Evolutionary conservation across 2,329 filamentous ascomycete genomes (phyloP).

Genomic region (Sclerotinia sclerotiorum): DNA sequence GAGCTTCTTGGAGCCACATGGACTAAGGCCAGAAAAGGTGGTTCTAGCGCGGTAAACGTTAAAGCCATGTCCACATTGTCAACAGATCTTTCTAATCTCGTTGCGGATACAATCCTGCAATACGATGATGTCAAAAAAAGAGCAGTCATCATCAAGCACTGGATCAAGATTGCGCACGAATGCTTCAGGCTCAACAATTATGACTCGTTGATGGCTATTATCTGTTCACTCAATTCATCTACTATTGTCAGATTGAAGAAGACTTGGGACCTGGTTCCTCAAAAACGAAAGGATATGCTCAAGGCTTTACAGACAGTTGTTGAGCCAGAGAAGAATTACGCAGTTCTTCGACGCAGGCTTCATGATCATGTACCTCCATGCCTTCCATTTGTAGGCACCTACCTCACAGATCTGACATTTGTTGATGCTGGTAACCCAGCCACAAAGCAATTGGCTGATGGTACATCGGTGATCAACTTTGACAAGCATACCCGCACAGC

Average conservation of each 20-base stretch:
- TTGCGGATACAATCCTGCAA: constrained; percentile 87
- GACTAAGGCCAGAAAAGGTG: constrained; percentile 73
- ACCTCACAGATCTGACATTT: constrained; percentile 93
- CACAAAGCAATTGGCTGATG: constrained; percentile 73
- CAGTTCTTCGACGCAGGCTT: constrained; percentile 77
- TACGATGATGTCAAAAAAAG: constrained; percentile 91
- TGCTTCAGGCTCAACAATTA: constrained; percentile 93
- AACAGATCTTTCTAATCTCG: constrained; percentile 87
- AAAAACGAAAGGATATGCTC: constrained; percentile 77
- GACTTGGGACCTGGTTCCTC: constrained; percentile 88
- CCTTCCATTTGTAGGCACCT: constrained; percentile 93
- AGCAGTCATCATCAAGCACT: constrained; percentile 89
- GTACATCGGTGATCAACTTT: constrained; percentile 88
- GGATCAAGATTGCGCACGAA: constrained; percentile 90
- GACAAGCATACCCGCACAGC: constrained; percentile 95
- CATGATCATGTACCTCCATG: constrained; percentile 88
- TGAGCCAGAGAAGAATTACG: constrained; percentile 88
- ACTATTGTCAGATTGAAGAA: constrained; percentile 83
- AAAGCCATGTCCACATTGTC: constrained; percentile 91
- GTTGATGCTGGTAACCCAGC: constrained; percentile 91
- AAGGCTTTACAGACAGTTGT: constrained; percentile 80
- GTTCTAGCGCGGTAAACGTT: constrained; percentile 79
- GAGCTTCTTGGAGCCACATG: constrained; percentile 90
- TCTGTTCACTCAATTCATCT: constrained; percentile 89
- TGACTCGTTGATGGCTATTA: constrained; percentile 94